Conservation (phyloP, 345 rosid genomes). For the Eucalyptus regnans region DNA sequence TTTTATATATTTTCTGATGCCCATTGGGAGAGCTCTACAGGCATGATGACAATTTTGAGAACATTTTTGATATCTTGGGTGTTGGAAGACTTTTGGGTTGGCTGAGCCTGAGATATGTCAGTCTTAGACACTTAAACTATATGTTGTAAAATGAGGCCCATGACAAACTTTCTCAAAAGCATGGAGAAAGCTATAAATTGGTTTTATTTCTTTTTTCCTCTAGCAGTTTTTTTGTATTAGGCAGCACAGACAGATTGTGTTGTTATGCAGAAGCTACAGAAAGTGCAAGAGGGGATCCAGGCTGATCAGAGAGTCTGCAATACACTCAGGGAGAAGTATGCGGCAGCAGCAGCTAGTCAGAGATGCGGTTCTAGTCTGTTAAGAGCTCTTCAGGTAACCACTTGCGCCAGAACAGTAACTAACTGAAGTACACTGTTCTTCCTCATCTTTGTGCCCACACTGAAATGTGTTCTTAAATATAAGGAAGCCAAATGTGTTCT, state of each 20-base stretch:
- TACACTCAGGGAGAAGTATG: slow-evolving; percentile 40
- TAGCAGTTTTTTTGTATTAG: neutral
- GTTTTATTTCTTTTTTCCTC: neutral
- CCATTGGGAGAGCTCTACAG: neutral
- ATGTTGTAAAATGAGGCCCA: neutral
- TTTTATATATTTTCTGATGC: neutral
- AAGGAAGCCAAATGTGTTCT: neutral
- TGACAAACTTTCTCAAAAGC: neutral
- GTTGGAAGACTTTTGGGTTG: neutral
- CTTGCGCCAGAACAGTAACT: neutral
- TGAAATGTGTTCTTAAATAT: neutral
- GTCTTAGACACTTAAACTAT: neutral
- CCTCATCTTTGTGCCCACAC: neutral
- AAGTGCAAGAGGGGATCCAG: slow-evolving; percentile 38
- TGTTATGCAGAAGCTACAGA: slow-evolving; percentile 60
- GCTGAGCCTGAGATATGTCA: neutral
- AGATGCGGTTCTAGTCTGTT: slow-evolving; percentile 36
- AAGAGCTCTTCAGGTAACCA: slow-evolving; percentile 57
- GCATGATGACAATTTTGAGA: neutral
- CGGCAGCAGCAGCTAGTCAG: slow-evolving; percentile 53
- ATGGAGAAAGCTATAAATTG: neutral
- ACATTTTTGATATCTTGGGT: neutral
- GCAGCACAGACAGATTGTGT: neutral
- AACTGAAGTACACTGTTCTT: neutral
- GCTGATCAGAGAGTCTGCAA: slow-evolving; percentile 56